A percentile compares a stretch with the other conserved stretches of the same genome.
Evolutionary conservation across 345 rosid genomes (phyloP).

Genomic region (Eucalyptus regnans): DNA sequence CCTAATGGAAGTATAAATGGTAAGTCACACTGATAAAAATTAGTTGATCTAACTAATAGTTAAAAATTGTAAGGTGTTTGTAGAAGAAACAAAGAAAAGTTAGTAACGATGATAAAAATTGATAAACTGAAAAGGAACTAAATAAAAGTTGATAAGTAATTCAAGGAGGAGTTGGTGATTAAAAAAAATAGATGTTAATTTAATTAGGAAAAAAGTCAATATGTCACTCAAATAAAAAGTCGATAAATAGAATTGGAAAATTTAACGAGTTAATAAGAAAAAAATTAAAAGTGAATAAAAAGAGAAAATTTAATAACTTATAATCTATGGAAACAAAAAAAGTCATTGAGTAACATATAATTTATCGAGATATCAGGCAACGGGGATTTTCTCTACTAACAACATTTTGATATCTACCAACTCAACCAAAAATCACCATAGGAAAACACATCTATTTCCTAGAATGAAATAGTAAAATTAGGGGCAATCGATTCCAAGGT

Average conservation of each 20-base stretch:
- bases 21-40: background rate
- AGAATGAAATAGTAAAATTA: background rate
- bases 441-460: background rate
- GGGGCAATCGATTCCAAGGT: rapidly evolving
- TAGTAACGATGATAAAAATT: background rate
- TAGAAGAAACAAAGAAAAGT: background rate
- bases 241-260: background rate
- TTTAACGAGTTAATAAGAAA: background rate
- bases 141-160: background rate
- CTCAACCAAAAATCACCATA: background rate
- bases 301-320: background rate
- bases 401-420: background rate
- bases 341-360: rapidly evolving
- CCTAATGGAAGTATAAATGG: background rate
- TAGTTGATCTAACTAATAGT: background rate
- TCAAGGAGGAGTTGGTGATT: background rate
- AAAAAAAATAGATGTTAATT: background rate
- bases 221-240: background rate
- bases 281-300: background rate
- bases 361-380: background rate
- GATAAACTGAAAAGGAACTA: background rate
- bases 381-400: background rate
- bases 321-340: background rate
- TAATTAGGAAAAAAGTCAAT: background rate
- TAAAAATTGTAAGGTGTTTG: background rate